These are phyloP conservation scores for Pyricularia sp. DNA, from an alignment of 2,329 filamentous ascomycete genomes.

Conservation along the genomic window DNA sequence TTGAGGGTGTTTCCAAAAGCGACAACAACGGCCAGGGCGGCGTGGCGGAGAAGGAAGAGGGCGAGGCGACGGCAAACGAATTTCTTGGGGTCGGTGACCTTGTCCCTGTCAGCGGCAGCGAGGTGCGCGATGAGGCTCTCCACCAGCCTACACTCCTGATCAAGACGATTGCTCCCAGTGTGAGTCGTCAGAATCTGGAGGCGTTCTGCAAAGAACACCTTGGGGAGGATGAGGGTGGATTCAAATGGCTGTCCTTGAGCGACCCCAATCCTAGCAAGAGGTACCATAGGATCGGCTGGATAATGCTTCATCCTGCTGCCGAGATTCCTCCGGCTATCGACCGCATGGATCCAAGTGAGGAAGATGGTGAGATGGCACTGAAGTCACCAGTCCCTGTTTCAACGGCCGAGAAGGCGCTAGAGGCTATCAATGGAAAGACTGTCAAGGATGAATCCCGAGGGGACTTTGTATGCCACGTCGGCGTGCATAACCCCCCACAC, in stretches of 20 bases:
- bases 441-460: conserved; percentile 90
- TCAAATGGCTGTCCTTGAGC: conserved; percentile 91
- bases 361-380: conserved; percentile 44
- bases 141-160: conserved; percentile 89
- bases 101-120: conserved; percentile 72
- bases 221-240: conserved; percentile 82
- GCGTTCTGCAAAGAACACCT: conserved; percentile 91
- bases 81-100: conserved; percentile 88
- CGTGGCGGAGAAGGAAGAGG: conserved; percentile 87
- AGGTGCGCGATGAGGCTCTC: conserved; percentile 81
- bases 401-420: conserved; percentile 77
- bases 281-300: conserved; percentile 97
- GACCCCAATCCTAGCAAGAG: conserved; percentile 96
- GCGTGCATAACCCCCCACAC: conserved; percentile 81
- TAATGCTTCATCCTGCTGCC: conserved; percentile 78
- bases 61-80: conserved; percentile 85
- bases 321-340: conserved; percentile 52
- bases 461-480: conserved; percentile 95
- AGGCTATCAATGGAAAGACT: conserved; percentile 94
- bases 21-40: conserved; percentile 83
- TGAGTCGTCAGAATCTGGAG: conserved; percentile 88
- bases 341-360: conserved; percentile 61
- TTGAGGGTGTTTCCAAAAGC: conserved; percentile 89
- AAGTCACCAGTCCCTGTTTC: conserved; percentile 42
- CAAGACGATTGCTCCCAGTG: conserved; percentile 95